Evolutionary conservation across 1,284 basidiomycete species (phyloP), one percentile per base, ranked within the genome.

Genomic region (Sporisorium exsertum): DNA sequence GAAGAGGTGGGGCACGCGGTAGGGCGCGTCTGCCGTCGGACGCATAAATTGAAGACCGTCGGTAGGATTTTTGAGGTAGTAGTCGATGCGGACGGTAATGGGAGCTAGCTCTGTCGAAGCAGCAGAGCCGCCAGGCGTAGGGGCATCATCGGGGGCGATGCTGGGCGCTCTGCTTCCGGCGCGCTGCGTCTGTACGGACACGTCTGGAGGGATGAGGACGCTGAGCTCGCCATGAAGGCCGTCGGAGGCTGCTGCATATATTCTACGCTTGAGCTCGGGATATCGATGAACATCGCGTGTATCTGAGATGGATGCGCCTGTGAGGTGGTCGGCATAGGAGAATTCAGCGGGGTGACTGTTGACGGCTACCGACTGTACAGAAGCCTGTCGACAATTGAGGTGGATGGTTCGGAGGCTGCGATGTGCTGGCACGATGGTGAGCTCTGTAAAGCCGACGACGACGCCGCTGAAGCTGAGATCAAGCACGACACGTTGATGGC

Each of bases 211-310:
- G 58, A 99, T 91, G 20, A 92, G 90, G 79, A 99, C 94, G 16
- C 94, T 94, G 43, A 99, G 87, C 86, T 98, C 97, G 68, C 97
- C 96, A 84, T 97, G 93, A 71, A 95, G 94, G 49, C 91, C 90
- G 80, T 98, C 95, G 64, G 93, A 91, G 47, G 94, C 88, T 0
- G 95, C 93, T 0, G 94, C 91, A 87, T 94, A 99, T 33, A 97
- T 87, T 87, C 92, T 93, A 59, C 96, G 90, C 88, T 97, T 98
- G 71, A 97, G 89, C 85, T 97, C 96, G 8, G 94, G 93, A 87
- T 97, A 95, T 46, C 90, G 89, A 81, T 95, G 93, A 64, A 93
- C 92, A 81, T 97, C 94, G n/a, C 61, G 62, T 0, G 77, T 68
- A n/a, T 86, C 78, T 6, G 92, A 88, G 66, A 93, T 91, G 27